Conservation (phyloP, 2,329 filamentous ascomycete genomes). For the Paracoccidioides lutzii region DNA sequence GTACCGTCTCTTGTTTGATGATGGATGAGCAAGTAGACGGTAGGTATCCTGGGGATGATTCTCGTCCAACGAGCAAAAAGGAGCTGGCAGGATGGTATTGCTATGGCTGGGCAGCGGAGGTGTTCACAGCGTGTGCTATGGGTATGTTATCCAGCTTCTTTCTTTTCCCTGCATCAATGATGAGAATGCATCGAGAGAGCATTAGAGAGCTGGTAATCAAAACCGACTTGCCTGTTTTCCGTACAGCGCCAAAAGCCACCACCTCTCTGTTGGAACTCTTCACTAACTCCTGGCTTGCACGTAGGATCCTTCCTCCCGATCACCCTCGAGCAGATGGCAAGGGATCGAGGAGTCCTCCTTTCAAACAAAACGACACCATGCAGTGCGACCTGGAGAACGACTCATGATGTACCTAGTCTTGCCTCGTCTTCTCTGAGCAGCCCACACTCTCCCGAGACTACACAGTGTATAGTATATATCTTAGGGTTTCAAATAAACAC, state of each 20-base stretch:
- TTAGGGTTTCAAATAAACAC: conserved; percentile 73
- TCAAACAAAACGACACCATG: conserved; percentile 67
- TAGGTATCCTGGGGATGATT: conserved; percentile 70
- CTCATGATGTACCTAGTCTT: conserved; percentile 15
- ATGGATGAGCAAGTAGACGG: background rate
- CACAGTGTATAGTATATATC: conserved; percentile 71
- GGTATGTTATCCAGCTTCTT: conserved; percentile 31
- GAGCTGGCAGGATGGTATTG: conserved; percentile 92
- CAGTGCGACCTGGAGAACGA: conserved; percentile 46
- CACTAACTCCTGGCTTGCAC: background rate
- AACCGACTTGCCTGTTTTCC: background rate
- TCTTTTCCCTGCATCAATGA: background rate
- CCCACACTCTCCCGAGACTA: conserved; percentile 22
- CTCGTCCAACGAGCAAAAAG: conserved; percentile 69
- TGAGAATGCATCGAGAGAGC: background rate
- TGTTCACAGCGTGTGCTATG: conserved; percentile 83
- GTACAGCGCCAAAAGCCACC: background rate
- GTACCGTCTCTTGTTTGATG: too few relatives aligned
- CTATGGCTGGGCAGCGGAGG: conserved; percentile 92
- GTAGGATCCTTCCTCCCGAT: conserved; percentile 90
- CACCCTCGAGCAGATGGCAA: conserved; percentile 79
- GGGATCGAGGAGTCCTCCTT: conserved; percentile 79
- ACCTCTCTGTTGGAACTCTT: background rate
- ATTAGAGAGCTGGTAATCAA: background rate
- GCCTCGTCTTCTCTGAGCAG: conserved; percentile 8